Percentiles rank a stretch among this genome's conserved stretches.
phyloP scores from a whole-genome alignment of 441 rosid species.

The Erysimum cheiri region DNA sequence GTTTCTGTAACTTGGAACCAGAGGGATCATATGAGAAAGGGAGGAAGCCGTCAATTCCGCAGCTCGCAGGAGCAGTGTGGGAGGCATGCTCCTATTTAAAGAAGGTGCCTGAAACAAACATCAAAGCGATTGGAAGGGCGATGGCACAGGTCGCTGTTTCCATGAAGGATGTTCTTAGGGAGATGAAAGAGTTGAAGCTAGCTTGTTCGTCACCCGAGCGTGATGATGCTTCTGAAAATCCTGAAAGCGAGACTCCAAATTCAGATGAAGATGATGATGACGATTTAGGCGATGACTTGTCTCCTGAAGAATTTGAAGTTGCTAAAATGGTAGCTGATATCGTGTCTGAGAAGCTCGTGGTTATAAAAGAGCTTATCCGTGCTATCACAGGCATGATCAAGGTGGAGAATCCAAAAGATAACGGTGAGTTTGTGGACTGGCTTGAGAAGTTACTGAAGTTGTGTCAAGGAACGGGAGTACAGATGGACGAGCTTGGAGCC shows the following conservation, averaged over 20 bases:
- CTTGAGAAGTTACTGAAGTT: constrained; percentile 76
- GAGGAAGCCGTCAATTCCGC: constrained; percentile 56
- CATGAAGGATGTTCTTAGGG: constrained; percentile 89
- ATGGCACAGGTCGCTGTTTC: constrained; percentile 83
- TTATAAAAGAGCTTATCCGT: constrained; percentile 81
- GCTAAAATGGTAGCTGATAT: constrained; percentile 61
- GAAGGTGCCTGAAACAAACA: constrained; percentile 77
- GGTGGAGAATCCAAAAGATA: constrained; percentile 63
- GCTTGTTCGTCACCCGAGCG: constrained; percentile 41
- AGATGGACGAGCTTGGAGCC: constrained; percentile 84
- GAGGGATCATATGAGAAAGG: constrained; percentile 62
- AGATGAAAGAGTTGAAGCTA: constrained; percentile 89
- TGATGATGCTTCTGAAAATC: constrained; percentile 44
- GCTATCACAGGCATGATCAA: constrained; percentile 70
- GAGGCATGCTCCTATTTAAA: constrained; percentile 79
- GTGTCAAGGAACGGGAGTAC: constrained; percentile 64
- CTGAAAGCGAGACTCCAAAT: neutral
- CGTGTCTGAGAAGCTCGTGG: constrained; percentile 60
- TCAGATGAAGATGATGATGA: constrained; percentile 50
- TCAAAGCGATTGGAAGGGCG: constrained; percentile 76
- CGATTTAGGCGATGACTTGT: constrained; percentile 76
- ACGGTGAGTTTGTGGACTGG: constrained; percentile 57
- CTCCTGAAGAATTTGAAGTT: constrained; percentile 83
- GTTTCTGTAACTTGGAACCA: neutral
- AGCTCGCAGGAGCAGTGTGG: constrained; percentile 89